These are phyloP conservation scores for Monilinia aucupariae DNA, from an alignment of 2,329 filamentous ascomycete genomes.

Conservation along the genomic window DNA sequence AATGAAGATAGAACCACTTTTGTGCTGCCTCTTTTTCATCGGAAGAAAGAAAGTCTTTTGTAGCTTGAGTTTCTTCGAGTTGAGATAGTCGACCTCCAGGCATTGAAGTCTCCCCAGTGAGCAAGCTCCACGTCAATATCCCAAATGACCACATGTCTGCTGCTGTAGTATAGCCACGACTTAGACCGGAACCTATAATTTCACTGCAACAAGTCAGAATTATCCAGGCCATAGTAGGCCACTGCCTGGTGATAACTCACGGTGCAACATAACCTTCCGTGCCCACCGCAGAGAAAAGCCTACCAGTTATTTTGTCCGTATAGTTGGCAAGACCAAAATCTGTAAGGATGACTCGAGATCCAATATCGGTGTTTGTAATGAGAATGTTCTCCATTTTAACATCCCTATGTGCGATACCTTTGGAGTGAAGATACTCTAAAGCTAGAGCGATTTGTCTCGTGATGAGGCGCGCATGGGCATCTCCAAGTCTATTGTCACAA, in stretches of 20 bases:
- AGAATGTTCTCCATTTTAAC: constrained; percentile 35
- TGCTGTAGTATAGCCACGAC: constrained; percentile 30
- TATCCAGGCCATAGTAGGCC: not conserved
- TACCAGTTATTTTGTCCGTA: constrained; percentile 20
- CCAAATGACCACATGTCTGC: constrained; percentile 35
- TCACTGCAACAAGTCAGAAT: constrained; percentile 21
- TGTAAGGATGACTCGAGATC: constrained; percentile 32
- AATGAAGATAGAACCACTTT: constrained; percentile 21
- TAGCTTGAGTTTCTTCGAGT: constrained; percentile 24
- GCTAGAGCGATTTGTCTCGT: constrained; percentile 33
- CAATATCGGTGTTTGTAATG: constrained; percentile 30
- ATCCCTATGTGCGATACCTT: constrained; percentile 33
- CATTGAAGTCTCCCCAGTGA: constrained; percentile 27
- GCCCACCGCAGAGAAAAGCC: constrained; percentile 31
- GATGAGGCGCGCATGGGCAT: constrained; percentile 30
- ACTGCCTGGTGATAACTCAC: constrained; percentile 22
- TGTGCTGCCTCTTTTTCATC: constrained; percentile 14
- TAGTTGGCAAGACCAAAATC: constrained; percentile 35
- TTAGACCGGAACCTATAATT: constrained; percentile 15
- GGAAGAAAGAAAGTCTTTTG: constrained; percentile 20
- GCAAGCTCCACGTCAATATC: constrained; percentile 27
- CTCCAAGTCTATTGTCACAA: constrained; percentile 25
- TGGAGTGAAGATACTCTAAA: constrained; percentile 31
- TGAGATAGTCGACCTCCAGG: constrained; percentile 22
- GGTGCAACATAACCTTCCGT: constrained; percentile 34